phyloP scores from a whole-genome alignment of 1,284 basidiomycete genomes.

The Meripilus lineatus region DNA sequence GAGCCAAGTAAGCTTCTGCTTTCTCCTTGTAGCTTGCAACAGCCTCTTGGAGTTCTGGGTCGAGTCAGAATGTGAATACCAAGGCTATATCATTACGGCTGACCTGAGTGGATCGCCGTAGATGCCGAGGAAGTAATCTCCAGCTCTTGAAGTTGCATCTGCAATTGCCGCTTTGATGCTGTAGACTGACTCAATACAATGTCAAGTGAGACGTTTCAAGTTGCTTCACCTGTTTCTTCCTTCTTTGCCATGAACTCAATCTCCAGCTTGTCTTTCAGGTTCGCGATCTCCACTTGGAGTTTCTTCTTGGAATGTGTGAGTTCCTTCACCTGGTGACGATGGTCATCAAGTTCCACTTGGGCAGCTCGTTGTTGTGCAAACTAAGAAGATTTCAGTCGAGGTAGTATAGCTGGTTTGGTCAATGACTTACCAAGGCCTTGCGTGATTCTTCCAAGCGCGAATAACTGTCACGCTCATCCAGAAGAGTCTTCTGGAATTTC shows the following conservation, averaged over 20 bases:
- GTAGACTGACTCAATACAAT: constrained; percentile 6
- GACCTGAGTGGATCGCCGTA: constrained; percentile 57
- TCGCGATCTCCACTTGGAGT: constrained; percentile 51
- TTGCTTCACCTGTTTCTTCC: constrained; percentile 47
- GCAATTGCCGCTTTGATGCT: constrained; percentile 60
- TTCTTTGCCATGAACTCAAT: constrained; percentile 46
- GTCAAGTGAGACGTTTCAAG: background rate
- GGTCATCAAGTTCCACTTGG: constrained; percentile 60
- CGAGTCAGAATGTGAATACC: background rate
- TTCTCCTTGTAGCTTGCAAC: constrained; percentile 66
- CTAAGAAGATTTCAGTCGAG: constrained; percentile 28
- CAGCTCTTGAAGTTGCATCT: constrained; percentile 60
- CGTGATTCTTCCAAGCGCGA: constrained; percentile 65
- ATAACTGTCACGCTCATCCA: constrained; percentile 58
- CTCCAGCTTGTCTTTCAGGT: constrained; percentile 55
- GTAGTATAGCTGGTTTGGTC: background rate
- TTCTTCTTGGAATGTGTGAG: constrained; percentile 51
- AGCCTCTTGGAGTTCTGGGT: constrained; percentile 54
- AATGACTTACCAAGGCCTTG: constrained; percentile 54
- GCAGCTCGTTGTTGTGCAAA: constrained; percentile 63
- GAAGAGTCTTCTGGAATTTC: constrained; percentile 61
- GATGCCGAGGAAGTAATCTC: constrained; percentile 59
- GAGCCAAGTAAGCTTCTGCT: constrained; percentile 51
- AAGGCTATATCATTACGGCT: constrained; percentile 8
- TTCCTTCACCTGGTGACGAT: constrained; percentile 58